Base-by-base conservation (phyloP, 164 flowering plant genomes). In the Aristolochia contorta region DNA sequence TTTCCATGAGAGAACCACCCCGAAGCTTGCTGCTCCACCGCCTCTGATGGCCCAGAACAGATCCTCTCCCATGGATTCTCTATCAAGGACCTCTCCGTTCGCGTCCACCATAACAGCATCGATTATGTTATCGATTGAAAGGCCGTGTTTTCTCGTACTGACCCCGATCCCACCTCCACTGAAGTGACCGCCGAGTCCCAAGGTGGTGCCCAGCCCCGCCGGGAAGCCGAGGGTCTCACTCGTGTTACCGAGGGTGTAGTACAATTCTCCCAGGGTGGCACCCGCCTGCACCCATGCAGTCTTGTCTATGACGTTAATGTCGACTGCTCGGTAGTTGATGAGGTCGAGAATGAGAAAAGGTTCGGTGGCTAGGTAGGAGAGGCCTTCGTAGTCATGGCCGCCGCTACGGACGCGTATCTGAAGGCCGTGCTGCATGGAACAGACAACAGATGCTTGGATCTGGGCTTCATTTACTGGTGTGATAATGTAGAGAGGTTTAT, bases 251-350 rank as follows among this genome's bases (percentile, higher is more conserved):
- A 68, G 62, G 4, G 20, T 45, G 48, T 68, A 49, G 50, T 65
- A 72, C 0, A 58, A 37, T 61, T 68, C 67, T 14, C 75, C 75
- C 25, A 72, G 69, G 4, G 69, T 72, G 1, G 72, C 75, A 13
- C 75, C 75, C 16, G 63, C 66, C 54, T 67, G 63, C 1, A 68
- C 64, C 72, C 75, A 72, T 1, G 72, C 69, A 0, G 66, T 72
- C 46, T 61, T 55, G 0, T 54, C 60, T 21, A 24, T 46, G 15
- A 68, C 33, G 54, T 72, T 63, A 0, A 72, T 69, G 1, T 47
- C 57, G n/a, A 72, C 48, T 15, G 18, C 18, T 21, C 56, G 62
- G 30, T 65, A 46, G 58, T 68, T 65, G 58, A 60, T 61, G 25
- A 72, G 52, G 46, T 68, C 69, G 1, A 72, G 52, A 25, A 72